Conservation (phyloP, 768 basidiomycete species). For the Clathrus columnatus region DNA sequence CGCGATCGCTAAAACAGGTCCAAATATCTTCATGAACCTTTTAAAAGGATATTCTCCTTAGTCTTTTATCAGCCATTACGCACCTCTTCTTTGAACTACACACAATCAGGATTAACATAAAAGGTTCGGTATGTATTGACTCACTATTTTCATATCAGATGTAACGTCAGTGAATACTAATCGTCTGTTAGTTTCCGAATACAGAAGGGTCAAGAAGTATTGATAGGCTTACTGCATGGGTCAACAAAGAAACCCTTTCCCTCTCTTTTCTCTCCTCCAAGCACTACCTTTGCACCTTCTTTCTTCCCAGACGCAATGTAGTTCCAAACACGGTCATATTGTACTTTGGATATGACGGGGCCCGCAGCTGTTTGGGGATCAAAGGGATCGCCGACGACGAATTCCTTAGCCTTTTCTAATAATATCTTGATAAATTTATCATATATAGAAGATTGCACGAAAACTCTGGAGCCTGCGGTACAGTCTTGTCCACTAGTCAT, state of each 20-base stretch:
- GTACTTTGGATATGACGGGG: slow-evolving; percentile 75
- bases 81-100: slow-evolving; percentile 64
- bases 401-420: slow-evolving; percentile 55
- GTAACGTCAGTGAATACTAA: slow-evolving; percentile 76
- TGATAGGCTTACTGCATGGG: slow-evolving; percentile 62
- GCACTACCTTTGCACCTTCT: slow-evolving; percentile 68
- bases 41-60: not conserved
- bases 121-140: slow-evolving; percentile 17
- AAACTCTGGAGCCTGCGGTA: slow-evolving; percentile 84
- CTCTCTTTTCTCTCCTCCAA: slow-evolving; percentile 73
- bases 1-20: slow-evolving; percentile 80
- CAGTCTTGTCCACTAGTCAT: slow-evolving; percentile 94
- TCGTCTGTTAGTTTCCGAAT: not conserved
- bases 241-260: slow-evolving; percentile 84
- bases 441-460: slow-evolving; percentile 81
- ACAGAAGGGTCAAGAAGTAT: not conserved
- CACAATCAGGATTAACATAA: too few relatives aligned
- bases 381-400: slow-evolving; percentile 74
- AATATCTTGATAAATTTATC: slow-evolving; percentile 71
- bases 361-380: slow-evolving; percentile 69
- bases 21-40: slow-evolving; percentile 63
- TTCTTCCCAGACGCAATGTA: slow-evolving; percentile 83
- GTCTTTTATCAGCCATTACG: not conserved
- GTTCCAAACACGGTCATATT: slow-evolving; percentile 78
- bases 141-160: slow-evolving; percentile 78